A percentile compares a stretch with the other conserved stretches of the same genome.
phyloP scores from a whole-genome alignment of 805 yeast genomes.

The Starmerella floris region DNA sequence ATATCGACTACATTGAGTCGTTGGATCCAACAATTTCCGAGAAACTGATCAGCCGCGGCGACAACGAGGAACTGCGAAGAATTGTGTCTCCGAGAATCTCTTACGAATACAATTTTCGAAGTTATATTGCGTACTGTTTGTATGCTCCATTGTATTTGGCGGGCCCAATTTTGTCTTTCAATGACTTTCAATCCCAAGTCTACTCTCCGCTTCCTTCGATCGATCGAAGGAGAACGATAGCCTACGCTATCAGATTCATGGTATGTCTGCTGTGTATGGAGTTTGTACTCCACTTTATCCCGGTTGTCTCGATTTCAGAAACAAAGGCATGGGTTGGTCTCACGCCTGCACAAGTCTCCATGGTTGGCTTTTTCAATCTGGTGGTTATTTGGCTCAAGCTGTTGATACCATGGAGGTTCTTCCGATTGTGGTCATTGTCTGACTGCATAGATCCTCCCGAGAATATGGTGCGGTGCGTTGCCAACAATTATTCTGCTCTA shows the following conservation, averaged over 20 bases:
- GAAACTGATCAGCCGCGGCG: background rate
- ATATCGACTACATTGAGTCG: constrained; percentile 45
- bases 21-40: background rate
- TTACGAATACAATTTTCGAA: constrained; percentile 45
- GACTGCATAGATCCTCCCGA: constrained; percentile 96
- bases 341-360: constrained; percentile 82
- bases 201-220: constrained; percentile 46
- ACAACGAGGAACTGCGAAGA: constrained; percentile 21
- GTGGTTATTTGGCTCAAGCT: constrained; percentile 87
- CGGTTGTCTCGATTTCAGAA: constrained; percentile 86
- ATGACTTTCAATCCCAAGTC: constrained; percentile 69
- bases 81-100: constrained; percentile 42
- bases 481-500: constrained; percentile 79
- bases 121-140: constrained; percentile 61
- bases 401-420: constrained; percentile 89
- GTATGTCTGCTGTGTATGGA: constrained; percentile 83
- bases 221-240: constrained; percentile 36
- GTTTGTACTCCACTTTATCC: constrained; percentile 68
- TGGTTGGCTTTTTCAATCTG: constrained; percentile 84
- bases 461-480: constrained; percentile 92
- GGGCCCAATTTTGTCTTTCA: constrained; percentile 88
- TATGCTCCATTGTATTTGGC: constrained; percentile 88
- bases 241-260: constrained; percentile 54
- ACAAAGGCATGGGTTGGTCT: constrained; percentile 81
- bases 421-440: constrained; percentile 81